A percentile compares a stretch with the other conserved stretches of the same genome.
These are phyloP conservation scores for Xylariales sp. DNA, from an alignment of 2,329 filamentous ascomycete species.

Conservation along the genomic window DNA sequence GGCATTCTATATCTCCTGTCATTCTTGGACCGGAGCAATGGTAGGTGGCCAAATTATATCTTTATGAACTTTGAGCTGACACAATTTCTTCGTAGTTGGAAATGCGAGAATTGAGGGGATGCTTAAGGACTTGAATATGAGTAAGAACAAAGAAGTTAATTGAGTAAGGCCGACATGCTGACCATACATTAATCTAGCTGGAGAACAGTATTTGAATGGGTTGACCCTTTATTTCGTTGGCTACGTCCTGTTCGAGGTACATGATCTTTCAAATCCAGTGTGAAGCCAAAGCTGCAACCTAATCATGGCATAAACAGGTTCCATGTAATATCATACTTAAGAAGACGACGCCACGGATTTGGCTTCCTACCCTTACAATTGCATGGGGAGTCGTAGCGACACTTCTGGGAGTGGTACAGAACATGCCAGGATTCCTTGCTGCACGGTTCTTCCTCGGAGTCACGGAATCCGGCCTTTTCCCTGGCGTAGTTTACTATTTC, in stretches of 20 bases:
- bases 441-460: constrained; percentile 53
- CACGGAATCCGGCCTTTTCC: constrained; percentile 48
- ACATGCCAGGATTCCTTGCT: constrained; percentile 45
- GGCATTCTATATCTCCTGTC: constrained; percentile 52
- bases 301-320: no score
- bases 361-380: constrained; percentile 54
- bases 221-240: constrained; percentile 63
- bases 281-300: no score
- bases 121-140: constrained; percentile 45
- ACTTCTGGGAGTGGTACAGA: constrained; percentile 44
- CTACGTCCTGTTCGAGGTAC: constrained; percentile 55
- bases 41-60: constrained; percentile 27
- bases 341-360: constrained; percentile 51
- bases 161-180: constrained; percentile 17
- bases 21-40: constrained; percentile 55
- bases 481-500: constrained; percentile 45
- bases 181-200: constrained; percentile 30
- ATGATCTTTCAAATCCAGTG: no score
- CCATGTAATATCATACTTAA: constrained; percentile 61
- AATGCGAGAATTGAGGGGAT: constrained; percentile 56
- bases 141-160: constrained; percentile 34
- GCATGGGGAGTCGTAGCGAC: constrained; percentile 52
- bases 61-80: no score
- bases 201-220: constrained; percentile 60
- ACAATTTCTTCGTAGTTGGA: no score